A percentile compares a stretch with the other conserved stretches of the same genome.
Evolutionary conservation across 2,329 filamentous ascomycete genomes (phyloP).

Genomic region (Arthrobotrys iridis): DNA sequence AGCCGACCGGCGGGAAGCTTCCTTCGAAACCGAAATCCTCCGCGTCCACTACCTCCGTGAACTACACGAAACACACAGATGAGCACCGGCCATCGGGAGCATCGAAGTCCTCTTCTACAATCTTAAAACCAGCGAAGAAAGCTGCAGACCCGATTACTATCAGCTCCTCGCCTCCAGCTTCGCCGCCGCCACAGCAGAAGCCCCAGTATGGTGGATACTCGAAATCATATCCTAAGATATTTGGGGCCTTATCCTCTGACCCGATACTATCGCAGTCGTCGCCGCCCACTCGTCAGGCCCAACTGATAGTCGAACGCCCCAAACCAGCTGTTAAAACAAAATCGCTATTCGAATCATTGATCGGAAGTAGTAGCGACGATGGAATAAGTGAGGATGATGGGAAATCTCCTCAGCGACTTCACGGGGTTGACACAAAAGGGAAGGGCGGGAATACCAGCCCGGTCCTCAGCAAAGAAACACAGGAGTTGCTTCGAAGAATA

Average conservation of each 20-base stretch:
- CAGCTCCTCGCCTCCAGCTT: constrained; percentile 34
- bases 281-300: not conserved
- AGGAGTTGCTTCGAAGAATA: constrained; percentile 1
- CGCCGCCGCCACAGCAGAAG: constrained; percentile 6
- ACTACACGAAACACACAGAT: not conserved
- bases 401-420: not conserved
- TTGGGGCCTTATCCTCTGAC: constrained; percentile 38
- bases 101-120: not conserved
- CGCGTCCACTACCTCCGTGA: not conserved
- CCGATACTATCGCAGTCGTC: constrained; percentile 48
- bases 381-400: not conserved
- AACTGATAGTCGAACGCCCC: not conserved
- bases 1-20: not conserved
- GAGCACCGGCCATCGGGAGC: not conserved
- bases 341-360: constrained; percentile 7
- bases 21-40: not conserved
- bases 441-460: constrained; percentile 19
- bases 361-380: constrained; percentile 25
- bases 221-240: constrained; percentile 36
- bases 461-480: not conserved
- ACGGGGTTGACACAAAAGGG: constrained; percentile 13
- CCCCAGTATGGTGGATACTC: not conserved
- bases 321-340: constrained; percentile 6
- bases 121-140: constrained; percentile 12
- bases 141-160: constrained; percentile 27